phyloP scores from a whole-genome alignment of 306 rosid genomes.

The Vicia sativa region DNA sequence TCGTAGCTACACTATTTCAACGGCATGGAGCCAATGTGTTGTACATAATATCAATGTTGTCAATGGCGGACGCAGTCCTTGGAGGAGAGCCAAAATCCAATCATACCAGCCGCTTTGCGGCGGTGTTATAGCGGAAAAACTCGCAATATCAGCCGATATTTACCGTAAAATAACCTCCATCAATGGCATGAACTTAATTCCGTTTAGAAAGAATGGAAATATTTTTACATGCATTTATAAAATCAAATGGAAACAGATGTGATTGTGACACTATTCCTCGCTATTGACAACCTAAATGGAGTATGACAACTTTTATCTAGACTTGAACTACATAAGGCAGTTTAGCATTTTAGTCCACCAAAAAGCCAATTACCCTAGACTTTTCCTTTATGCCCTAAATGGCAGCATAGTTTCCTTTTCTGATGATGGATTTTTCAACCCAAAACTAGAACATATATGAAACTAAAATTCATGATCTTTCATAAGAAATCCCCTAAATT shows the following conservation, averaged over 20 bases:
- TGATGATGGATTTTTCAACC: constrained; percentile 8
- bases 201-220: constrained; percentile 10
- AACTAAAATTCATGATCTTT: constrained; percentile 24
- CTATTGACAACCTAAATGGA: not conserved
- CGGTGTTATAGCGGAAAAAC: too few relatives aligned
- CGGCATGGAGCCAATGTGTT: constrained; percentile 14
- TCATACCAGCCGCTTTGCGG: too few relatives aligned
- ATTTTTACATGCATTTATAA: not conserved
- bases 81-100: too few relatives aligned
- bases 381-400: constrained; percentile 24
- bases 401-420: constrained; percentile 18
- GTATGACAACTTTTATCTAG: constrained; percentile 16
- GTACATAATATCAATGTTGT: not conserved
- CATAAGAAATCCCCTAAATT: constrained; percentile 8
- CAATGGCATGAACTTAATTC: constrained; percentile 2
- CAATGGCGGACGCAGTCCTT: too few relatives aligned
- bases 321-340: constrained; percentile 13
- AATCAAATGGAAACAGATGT: constrained; percentile 11
- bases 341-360: constrained; percentile 23
- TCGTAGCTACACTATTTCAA: constrained; percentile 3
- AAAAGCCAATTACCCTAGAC: constrained; percentile 13
- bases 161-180: not conserved
- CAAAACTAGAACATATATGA: not conserved
- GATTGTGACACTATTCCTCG: not conserved
- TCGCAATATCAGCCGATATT: too few relatives aligned